phyloP scores from a whole-genome alignment of 2,329 filamentous ascomycete genomes.

The Calonectria henricotiae region DNA sequence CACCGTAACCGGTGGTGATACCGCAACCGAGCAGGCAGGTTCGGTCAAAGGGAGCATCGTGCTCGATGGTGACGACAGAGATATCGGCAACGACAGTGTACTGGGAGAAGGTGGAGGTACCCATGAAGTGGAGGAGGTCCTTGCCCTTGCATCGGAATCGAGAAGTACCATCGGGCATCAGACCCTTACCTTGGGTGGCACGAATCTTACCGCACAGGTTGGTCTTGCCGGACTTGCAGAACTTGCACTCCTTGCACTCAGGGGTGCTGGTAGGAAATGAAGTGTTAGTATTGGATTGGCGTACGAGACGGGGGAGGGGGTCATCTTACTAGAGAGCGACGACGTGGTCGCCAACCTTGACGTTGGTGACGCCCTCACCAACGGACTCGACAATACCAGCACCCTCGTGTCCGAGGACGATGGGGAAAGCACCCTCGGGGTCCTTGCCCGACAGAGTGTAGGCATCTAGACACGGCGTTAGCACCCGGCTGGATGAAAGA shows the following conservation, averaged over 20 bases:
- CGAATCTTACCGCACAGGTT: slow-evolving; percentile 99
- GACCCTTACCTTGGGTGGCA: slow-evolving; percentile 93
- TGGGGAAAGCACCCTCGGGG: slow-evolving; percentile 93
- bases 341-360: slow-evolving; percentile 94
- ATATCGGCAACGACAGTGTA: slow-evolving; percentile 99
- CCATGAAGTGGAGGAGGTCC: slow-evolving; percentile 98
- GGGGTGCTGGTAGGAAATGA: slow-evolving; percentile 78
- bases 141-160: slow-evolving; percentile 97
- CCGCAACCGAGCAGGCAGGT: slow-evolving; percentile 97
- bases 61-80: slow-evolving; percentile 94
- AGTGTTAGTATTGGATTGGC: slow-evolving; percentile 32
- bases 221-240: slow-evolving; percentile 99
- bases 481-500: slow-evolving; percentile 17
- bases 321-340: slow-evolving; percentile 84
- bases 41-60: slow-evolving; percentile 93
- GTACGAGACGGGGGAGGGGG: background rate
- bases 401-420: slow-evolving; percentile 91
- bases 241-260: slow-evolving; percentile 98
- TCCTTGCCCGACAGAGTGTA: slow-evolving; percentile 98
- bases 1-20: slow-evolving; percentile 98
- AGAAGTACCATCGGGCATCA: slow-evolving; percentile 97
- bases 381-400: slow-evolving; percentile 94
- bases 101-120: slow-evolving; percentile 98
- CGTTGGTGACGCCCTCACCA: slow-evolving; percentile 93
- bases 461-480: slow-evolving; percentile 74